Conservation (phyloP, 768 basidiomycete genomes). For the Boletus rubescentipes region DNA sequence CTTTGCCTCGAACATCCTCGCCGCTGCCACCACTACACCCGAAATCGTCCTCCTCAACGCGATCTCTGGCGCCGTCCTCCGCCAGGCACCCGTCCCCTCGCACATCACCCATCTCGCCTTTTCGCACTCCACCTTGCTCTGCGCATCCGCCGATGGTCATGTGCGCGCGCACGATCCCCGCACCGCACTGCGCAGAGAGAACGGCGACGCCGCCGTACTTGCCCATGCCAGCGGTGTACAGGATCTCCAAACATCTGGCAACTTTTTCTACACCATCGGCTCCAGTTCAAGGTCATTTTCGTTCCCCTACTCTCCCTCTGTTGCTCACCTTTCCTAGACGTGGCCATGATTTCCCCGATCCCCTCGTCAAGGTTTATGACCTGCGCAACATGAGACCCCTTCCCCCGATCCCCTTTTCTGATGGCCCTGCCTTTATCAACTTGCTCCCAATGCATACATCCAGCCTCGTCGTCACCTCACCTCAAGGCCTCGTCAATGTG, state of each 20-base stretch:
- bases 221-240: conserved; percentile 83
- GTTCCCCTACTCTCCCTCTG: not conserved
- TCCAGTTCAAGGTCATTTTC: conserved; percentile 70
- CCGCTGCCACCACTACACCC: conserved; percentile 55
- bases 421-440: conserved; percentile 84
- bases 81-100: conserved; percentile 56
- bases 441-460: conserved; percentile 75
- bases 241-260: conserved; percentile 77
- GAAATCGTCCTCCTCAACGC: conserved; percentile 73
- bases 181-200: conserved; percentile 50
- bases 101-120: conserved; percentile 64
- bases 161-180: conserved; percentile 72
- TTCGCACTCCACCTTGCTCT: conserved; percentile 61
- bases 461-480: conserved; percentile 71
- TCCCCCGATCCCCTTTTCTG: conserved; percentile 83
- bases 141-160: conserved; percentile 72
- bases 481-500: conserved; percentile 80
- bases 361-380: conserved; percentile 92
- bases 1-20: conserved; percentile 54
- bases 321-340: conserved; percentile 51
- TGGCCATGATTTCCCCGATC: conserved; percentile 84
- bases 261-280: conserved; percentile 84
- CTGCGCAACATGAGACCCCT: conserved; percentile 79
- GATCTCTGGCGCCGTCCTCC: conserved; percentile 63
- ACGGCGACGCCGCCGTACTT: conserved; percentile 56